Evolutionary conservation across 2,329 filamentous ascomycete genomes (phyloP).

Genomic region (Alternaria arborescens): DNA sequence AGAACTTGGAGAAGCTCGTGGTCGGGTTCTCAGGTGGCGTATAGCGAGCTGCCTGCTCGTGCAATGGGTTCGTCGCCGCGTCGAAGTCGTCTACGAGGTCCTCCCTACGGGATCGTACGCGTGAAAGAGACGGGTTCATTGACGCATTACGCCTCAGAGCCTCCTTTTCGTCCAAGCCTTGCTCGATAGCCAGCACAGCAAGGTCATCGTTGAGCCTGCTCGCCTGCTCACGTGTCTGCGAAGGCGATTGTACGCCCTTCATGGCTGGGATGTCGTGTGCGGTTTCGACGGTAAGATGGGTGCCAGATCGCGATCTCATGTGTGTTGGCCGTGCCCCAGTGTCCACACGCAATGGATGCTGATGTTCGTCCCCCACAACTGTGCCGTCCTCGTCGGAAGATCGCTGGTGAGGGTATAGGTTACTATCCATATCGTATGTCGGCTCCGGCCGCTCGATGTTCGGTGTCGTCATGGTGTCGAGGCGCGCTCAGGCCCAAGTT

Average conservation of each 20-base stretch:
- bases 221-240: slow-evolving; percentile 66
- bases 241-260: slow-evolving; percentile 58
- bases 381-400: slow-evolving; percentile 52
- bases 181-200: slow-evolving; percentile 70
- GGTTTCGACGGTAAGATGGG: slow-evolving; percentile 60
- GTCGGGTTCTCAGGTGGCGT: slow-evolving; percentile 69
- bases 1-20: slow-evolving; percentile 68
- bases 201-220: slow-evolving; percentile 72
- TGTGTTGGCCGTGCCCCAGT: slow-evolving; percentile 18
- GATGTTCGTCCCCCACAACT: slow-evolving; percentile 46
- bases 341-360: slow-evolving; percentile 29
- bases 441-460: slow-evolving; percentile 47
- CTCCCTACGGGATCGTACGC: slow-evolving; percentile 61
- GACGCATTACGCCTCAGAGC: slow-evolving; percentile 47
- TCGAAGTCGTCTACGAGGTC: slow-evolving; percentile 73
- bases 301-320: slow-evolving; percentile 44
- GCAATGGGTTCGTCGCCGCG: slow-evolving; percentile 71
- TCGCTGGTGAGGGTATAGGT: slow-evolving; percentile 35
- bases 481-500: slow-evolving; percentile 6
- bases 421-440: slow-evolving; percentile 47
- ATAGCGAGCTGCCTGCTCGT: slow-evolving; percentile 72
- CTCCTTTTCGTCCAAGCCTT: slow-evolving; percentile 61
- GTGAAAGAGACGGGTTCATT: slow-evolving; percentile 57
- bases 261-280: slow-evolving; percentile 44
- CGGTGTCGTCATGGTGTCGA: slow-evolving; percentile 47